phyloP scores from a whole-genome alignment of 306 rosid species.

The Prunus mume region DNA sequence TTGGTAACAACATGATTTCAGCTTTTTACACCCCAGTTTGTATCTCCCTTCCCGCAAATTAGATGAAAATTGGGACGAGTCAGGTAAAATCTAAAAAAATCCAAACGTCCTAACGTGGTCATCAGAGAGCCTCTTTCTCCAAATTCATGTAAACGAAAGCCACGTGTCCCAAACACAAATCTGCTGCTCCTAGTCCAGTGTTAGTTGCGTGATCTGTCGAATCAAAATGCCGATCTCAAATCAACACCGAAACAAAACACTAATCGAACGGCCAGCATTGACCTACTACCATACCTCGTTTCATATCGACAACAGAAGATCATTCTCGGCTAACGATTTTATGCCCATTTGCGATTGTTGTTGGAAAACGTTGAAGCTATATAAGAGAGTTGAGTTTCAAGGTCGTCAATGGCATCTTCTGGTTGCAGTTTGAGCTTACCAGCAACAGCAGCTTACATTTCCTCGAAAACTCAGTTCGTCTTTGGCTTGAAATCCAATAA shows the following conservation, averaged over 20 bases:
- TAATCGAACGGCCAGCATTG: not conserved
- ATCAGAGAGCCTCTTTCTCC: not conserved
- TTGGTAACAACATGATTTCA: no score
- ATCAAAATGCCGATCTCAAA: not conserved
- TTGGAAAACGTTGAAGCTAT: not conserved
- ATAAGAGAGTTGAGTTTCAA: not conserved
- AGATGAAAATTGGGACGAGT: no score
- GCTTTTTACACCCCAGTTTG: no score
- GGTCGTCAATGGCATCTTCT: slow-evolving; percentile 44
- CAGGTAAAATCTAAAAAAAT: not conserved
- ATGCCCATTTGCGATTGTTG: not conserved
- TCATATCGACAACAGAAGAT: not conserved
- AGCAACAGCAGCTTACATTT: slow-evolving; percentile 29
- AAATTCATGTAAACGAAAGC: not conserved
- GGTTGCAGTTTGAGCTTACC: slow-evolving; percentile 32
- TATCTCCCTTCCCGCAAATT: no score
- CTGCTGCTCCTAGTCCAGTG: not conserved
- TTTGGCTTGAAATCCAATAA: slow-evolving; percentile 29
- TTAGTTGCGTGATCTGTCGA: not conserved
- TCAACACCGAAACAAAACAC: not conserved
- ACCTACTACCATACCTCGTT: not conserved
- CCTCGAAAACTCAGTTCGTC: slow-evolving; percentile 32
- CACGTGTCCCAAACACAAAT: not conserved
- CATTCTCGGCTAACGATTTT: not conserved
- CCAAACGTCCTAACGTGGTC: slow-evolving; percentile 7